Percentiles rank a stretch among this genome's conserved stretches.
These are phyloP conservation scores for Globisporangium apiculatum DNA, from an alignment of 352 stramenopile species.

Conservation along the genomic window DNA sequence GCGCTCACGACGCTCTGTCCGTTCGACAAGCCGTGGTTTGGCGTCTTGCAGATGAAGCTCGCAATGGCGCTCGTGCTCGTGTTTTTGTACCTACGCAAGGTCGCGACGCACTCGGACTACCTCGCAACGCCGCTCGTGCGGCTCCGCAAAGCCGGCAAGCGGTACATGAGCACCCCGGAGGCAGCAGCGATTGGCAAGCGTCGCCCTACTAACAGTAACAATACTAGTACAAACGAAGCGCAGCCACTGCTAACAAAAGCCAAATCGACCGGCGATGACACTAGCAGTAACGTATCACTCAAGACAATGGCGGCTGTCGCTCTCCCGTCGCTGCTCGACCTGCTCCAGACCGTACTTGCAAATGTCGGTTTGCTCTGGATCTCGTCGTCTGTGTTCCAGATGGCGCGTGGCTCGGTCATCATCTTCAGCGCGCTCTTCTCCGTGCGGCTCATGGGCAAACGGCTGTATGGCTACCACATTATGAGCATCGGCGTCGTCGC, in stretches of 20 bases:
- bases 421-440: conserved; percentile 88
- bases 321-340: conserved; percentile 68
- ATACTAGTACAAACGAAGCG: conserved; percentile 1
- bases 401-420: conserved; percentile 87
- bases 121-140: conserved; percentile 60
- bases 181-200: conserved; percentile 34
- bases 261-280: not conserved
- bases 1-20: conserved; percentile 49
- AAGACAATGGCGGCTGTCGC: conserved; percentile 54
- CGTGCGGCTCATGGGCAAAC: conserved; percentile 77
- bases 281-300: conserved; percentile 14
- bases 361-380: conserved; percentile 87
- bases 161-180: conserved; percentile 52
- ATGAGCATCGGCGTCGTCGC: conserved; percentile 74
- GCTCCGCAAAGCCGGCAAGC: conserved; percentile 53
- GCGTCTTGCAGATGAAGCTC: conserved; percentile 81
- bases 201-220: not conserved
- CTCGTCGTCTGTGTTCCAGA: conserved; percentile 87
- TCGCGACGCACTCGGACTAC: conserved; percentile 43
- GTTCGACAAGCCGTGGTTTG: conserved; percentile 85
- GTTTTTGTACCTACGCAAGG: conserved; percentile 64
- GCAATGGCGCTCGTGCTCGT: conserved; percentile 76
- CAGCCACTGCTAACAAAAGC: conserved; percentile 5
- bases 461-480: conserved; percentile 80
- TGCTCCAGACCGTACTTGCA: conserved; percentile 81